Percentiles rank a stretch among this genome's conserved stretches.
Conservation (phyloP, 139 green algal species). For the Eudorina sp. region DNA sequence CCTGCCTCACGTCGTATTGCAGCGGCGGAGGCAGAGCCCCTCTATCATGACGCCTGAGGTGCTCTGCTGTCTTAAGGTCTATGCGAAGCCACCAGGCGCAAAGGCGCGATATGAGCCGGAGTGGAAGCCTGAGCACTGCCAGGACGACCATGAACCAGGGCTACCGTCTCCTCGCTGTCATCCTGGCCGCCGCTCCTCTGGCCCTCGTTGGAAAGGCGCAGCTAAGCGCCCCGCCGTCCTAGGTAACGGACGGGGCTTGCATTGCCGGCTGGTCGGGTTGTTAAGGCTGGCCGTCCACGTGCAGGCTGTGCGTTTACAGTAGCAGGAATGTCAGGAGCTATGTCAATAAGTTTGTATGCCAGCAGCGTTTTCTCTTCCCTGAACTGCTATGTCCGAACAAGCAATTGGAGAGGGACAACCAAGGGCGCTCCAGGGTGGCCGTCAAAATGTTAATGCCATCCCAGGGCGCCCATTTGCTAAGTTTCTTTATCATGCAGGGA, state of each 20-base stretch:
- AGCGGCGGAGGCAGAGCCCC: conserved; percentile 47
- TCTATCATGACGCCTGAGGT: conserved; percentile 43
- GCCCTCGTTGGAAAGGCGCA: conserved; percentile 19
- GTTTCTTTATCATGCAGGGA: no score
- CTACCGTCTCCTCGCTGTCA: conserved; percentile 44
- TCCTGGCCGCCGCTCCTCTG: conserved; percentile 40
- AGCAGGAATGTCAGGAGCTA: not conserved
- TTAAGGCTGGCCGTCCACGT: conserved; percentile 2
- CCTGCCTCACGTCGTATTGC: conserved; percentile 44
- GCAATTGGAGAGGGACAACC: no score
- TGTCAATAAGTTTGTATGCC: not conserved
- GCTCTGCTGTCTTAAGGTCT: conserved; percentile 32
- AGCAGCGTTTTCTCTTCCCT: no score
- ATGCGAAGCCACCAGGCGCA: conserved; percentile 42
- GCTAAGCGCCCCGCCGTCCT: conserved; percentile 7
- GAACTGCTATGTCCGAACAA: no score
- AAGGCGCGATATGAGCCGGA: conserved; percentile 21
- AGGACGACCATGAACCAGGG: conserved; percentile 31
- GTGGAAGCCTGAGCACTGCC: conserved; percentile 21
- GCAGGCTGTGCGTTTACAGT: not conserved
- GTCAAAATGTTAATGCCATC: no score
- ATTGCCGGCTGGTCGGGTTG: conserved; percentile 3
- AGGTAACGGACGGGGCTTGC: conserved; percentile 28
- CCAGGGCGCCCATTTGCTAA: no score
- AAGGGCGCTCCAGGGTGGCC: not conserved